Evolutionary conservation across 495 filamentous ascomycete genomes (phyloP).

Genomic region (Zalerion maritima): DNA sequence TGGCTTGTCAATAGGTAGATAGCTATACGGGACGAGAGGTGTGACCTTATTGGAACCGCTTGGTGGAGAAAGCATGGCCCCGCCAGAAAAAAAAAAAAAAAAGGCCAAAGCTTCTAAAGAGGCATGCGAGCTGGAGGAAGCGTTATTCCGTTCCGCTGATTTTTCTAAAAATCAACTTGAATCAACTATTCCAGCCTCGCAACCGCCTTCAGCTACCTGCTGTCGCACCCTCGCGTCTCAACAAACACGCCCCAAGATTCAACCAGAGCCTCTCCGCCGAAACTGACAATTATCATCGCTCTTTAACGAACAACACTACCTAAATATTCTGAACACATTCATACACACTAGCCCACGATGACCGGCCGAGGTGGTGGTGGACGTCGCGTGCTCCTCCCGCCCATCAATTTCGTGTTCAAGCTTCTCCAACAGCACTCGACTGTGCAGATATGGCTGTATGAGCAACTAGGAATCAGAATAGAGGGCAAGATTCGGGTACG

Average conservation of each 20-base stretch:
- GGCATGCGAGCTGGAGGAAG: conserved; percentile 1
- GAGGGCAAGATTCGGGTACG: conserved; percentile 85
- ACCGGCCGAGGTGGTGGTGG: conserved; percentile 62
- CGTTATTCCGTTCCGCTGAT: conserved; percentile 3
- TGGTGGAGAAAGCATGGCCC: conserved; percentile 4
- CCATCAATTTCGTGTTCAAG: conserved; percentile 98
- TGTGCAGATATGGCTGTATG: conserved; percentile 91
- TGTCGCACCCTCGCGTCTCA: too few species aligned
- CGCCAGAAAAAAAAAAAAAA: conserved; percentile 8
- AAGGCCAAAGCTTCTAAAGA: neutral
- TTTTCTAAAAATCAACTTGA: conserved; percentile 11
- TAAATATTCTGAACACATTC: too few species aligned
- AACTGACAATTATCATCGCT: neutral
- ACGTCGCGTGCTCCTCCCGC: conserved; percentile 83
- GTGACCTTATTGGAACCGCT: too few species aligned
- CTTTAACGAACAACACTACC: conserved; percentile 1
- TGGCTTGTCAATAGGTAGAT: too few species aligned
- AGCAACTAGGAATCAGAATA: conserved; percentile 85
- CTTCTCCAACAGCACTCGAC: conserved; percentile 76
- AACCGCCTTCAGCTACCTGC: conserved; percentile 1
- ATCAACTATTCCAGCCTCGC: too few species aligned
- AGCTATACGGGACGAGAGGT: too few species aligned
- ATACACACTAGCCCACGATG: too few species aligned
- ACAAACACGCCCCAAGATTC: too few species aligned
- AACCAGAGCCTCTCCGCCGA: conserved; percentile 2